Conservation (phyloP, 2,329 filamentous ascomycete genomes). For the Lachnellula hyalina region DNA sequence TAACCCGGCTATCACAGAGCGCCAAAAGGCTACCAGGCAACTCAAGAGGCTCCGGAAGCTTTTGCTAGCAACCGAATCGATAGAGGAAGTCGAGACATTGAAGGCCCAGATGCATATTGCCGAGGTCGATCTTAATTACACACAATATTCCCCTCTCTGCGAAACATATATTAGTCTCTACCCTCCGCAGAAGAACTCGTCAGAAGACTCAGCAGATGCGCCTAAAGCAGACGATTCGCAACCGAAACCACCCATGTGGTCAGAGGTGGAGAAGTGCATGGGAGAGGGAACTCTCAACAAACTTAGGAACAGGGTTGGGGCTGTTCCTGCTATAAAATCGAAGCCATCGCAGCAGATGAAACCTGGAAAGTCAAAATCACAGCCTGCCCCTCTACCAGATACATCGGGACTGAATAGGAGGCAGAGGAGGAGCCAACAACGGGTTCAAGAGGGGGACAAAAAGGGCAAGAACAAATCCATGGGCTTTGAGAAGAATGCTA, state of each 20-base stretch:
- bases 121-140: slow-evolving; percentile 72
- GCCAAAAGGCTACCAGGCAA: slow-evolving; percentile 65
- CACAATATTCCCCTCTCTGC: slow-evolving; percentile 64
- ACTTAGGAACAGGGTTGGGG: slow-evolving; percentile 24
- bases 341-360: slow-evolving; percentile 13
- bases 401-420: slow-evolving; percentile 28
- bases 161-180: slow-evolving; percentile 66
- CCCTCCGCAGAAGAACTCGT: slow-evolving; percentile 36
- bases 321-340: slow-evolving; percentile 4
- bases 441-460: slow-evolving; percentile 13
- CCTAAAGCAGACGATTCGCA: slow-evolving; percentile 25
- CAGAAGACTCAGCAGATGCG: slow-evolving; percentile 29
- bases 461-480: slow-evolving; percentile 23
- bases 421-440: slow-evolving; percentile 25
- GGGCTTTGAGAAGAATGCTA: slow-evolving; percentile 26
- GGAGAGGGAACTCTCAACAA: slow-evolving; percentile 40
- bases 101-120: slow-evolving; percentile 58
- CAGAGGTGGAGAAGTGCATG: slow-evolving; percentile 59
- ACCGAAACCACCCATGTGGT: slow-evolving; percentile 57
- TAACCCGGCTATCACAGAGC: slow-evolving; percentile 43
- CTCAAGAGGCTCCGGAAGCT: slow-evolving; percentile 60
- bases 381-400: slow-evolving; percentile 16
- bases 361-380: slow-evolving; percentile 14
- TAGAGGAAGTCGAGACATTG: slow-evolving; percentile 47
- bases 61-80: slow-evolving; percentile 45